Evolutionary conservation across 345 rosid genomes (phyloP), one percentile per base, ranked within the genome.

Genomic region (Ailanthus altissimus): DNA sequence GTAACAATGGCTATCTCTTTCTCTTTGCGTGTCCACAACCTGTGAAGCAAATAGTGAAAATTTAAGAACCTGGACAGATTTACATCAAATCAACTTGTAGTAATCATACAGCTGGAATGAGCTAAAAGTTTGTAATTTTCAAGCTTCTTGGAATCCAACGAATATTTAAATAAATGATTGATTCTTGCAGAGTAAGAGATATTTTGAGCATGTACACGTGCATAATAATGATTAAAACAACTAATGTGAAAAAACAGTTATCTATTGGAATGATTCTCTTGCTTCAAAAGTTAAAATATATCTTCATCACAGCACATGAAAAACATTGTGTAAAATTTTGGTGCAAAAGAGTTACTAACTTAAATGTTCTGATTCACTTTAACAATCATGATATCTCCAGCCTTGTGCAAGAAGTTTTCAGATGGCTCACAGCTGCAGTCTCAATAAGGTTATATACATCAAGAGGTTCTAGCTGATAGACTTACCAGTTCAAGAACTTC

Each of bases 1-100:
- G 98, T 93, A 80, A 96, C 98, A 75, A 96, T 84, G 28, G 97
- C 99, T 85, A 96, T 96, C 92, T 96, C 98, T 84, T 91, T 96
- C 84, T 96, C 98, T 83, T 87, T 88, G 84, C 97, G 86, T 69
- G 97, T 93, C 97, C 94, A 96, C 86, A 96, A 84, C 99, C 99
- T 96, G 89, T 56, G 72, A 79, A 79, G 47, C 8, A 36, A 53
- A 63, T 18, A 51, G 64, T 46, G 67, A 58, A 46, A 68, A 77
- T 69, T 63, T 70, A 25, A 53, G 28, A 46, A 25, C 43, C 47
- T 36, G 20, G 11, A 54, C 13, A 49, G 3, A 49, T 61, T 38
- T 7, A 68, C 21, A 59, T 56, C 38, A 76, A 72, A 75, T 23
- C 18, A 43, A 56, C 4, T 14, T 0, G 36, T 40, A 40, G 3